Percentiles rank a stretch among this genome's conserved stretches.
Conservation (phyloP, 345 rosid genomes). For the Crucihimalaya himalaica region DNA sequence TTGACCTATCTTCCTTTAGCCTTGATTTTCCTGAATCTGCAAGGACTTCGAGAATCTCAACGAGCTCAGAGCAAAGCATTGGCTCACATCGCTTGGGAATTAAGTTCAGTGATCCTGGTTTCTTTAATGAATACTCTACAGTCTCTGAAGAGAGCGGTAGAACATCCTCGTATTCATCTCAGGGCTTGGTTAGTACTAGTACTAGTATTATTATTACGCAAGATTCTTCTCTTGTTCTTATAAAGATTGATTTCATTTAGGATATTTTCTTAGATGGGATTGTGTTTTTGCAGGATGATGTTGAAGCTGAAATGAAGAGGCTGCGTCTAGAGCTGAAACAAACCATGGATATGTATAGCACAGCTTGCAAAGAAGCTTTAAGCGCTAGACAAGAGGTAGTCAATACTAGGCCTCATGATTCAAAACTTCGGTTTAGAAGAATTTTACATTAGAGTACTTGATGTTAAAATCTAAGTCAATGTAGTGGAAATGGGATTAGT, state of each 20-base stretch:
- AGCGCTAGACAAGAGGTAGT: conserved; percentile 74
- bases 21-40: conserved; percentile 56
- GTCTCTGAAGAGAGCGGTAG: conserved; percentile 59
- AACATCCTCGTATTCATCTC: conserved; percentile 67
- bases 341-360: conserved; percentile 89
- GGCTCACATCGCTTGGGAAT: conserved; percentile 55
- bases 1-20: conserved; percentile 55
- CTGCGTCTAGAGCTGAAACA: conserved; percentile 81
- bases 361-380: conserved; percentile 90
- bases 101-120: conserved; percentile 49
- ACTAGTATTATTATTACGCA: conserved; percentile 23
- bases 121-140: conserved; percentile 46
- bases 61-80: conserved; percentile 61
- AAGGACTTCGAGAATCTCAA: conserved; percentile 53
- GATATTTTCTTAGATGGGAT: not conserved
- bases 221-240: not conserved
- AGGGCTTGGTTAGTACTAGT: conserved; percentile 51
- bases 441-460: conserved; percentile 2
- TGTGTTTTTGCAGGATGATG: conserved; percentile 60
- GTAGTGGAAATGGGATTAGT: not conserved
- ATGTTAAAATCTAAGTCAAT: not conserved
- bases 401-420: not conserved
- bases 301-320: conserved; percentile 89
- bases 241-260: not conserved
- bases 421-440: not conserved